Evolutionary conservation across 2,329 filamentous ascomycete genomes (phyloP).

Genomic region (Lanzia echinophila): DNA sequence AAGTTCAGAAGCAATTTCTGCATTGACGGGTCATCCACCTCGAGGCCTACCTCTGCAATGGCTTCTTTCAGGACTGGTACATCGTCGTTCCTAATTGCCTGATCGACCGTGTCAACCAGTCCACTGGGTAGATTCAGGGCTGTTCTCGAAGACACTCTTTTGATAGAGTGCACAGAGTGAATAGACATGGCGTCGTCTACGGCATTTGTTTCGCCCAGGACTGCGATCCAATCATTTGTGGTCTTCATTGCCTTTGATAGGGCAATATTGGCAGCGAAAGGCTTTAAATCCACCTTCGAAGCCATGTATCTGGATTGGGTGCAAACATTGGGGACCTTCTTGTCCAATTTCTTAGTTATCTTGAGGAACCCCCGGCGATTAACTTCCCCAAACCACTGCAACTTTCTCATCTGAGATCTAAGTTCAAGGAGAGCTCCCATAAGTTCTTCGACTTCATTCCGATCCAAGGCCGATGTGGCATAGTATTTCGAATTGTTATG

Average conservation of each 20-base stretch:
- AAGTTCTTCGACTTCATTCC: constrained; percentile 85
- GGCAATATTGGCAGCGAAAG: constrained; percentile 72
- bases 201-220: constrained; percentile 70
- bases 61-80: constrained; percentile 47
- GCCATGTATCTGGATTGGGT: constrained; percentile 82
- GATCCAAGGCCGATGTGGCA: constrained; percentile 65
- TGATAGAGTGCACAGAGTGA: constrained; percentile 62
- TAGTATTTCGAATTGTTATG: constrained; percentile 68
- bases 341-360: constrained; percentile 98
- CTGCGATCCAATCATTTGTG: constrained; percentile 89
- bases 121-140: constrained; percentile 64
- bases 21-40: constrained; percentile 45
- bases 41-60: constrained; percentile 51
- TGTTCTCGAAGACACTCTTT: constrained; percentile 68
- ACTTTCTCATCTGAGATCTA: constrained; percentile 76
- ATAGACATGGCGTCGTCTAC: constrained; percentile 68
- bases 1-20: constrained; percentile 72
- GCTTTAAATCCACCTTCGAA: constrained; percentile 81
- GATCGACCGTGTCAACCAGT: constrained; percentile 64
- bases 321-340: constrained; percentile 72
- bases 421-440: constrained; percentile 86
- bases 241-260: constrained; percentile 52
- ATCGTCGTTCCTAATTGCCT: constrained; percentile 64
- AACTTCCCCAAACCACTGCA: constrained; percentile 97
- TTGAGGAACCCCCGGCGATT: constrained; percentile 94